phyloP scores from a whole-genome alignment of 2,329 filamentous ascomycete genomes.

The Cytospora leucostoma region DNA sequence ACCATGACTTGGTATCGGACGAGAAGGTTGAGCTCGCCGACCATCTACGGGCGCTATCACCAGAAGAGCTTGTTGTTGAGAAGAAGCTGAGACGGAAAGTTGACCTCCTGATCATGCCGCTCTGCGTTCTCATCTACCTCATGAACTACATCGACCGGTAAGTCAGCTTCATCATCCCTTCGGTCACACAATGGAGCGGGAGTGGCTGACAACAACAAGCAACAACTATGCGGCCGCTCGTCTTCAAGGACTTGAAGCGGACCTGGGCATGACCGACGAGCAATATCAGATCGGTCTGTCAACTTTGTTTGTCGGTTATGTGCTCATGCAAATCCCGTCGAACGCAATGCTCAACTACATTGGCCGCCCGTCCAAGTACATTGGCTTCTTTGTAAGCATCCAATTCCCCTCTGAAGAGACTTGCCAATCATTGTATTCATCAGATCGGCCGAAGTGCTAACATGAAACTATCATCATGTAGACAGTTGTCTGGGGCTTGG shows the following conservation, averaged over 20 bases:
- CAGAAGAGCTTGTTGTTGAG: constrained; percentile 47
- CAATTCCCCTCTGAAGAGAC: neutral
- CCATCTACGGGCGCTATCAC: constrained; percentile 20
- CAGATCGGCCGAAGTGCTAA: neutral
- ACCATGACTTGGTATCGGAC: constrained; percentile 12
- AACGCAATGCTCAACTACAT: constrained; percentile 35
- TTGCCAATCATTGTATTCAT: neutral
- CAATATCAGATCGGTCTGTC: constrained; percentile 40
- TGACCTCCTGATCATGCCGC: constrained; percentile 65
- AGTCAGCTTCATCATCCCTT: neutral
- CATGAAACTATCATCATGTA: neutral
- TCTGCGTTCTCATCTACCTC: constrained; percentile 70
- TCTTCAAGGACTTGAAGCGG: constrained; percentile 48
- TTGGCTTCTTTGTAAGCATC: constrained; percentile 41
- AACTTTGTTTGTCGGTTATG: constrained; percentile 34
- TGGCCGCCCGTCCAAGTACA: constrained; percentile 38
- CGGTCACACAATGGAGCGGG: constrained; percentile 16
- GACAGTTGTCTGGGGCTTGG: constrained; percentile 25
- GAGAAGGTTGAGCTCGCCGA: constrained; percentile 14
- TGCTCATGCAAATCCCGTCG: constrained; percentile 33
- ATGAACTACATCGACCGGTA: constrained; percentile 63
- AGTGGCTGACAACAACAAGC: constrained; percentile 17
- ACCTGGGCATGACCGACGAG: constrained; percentile 37
- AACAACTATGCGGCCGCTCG: constrained; percentile 45
- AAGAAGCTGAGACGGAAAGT: constrained; percentile 62